Evolutionary conservation across 495 filamentous ascomycete genomes (phyloP), one percentile per base, ranked within the genome.

Genomic region (Penicillium daleae): DNA sequence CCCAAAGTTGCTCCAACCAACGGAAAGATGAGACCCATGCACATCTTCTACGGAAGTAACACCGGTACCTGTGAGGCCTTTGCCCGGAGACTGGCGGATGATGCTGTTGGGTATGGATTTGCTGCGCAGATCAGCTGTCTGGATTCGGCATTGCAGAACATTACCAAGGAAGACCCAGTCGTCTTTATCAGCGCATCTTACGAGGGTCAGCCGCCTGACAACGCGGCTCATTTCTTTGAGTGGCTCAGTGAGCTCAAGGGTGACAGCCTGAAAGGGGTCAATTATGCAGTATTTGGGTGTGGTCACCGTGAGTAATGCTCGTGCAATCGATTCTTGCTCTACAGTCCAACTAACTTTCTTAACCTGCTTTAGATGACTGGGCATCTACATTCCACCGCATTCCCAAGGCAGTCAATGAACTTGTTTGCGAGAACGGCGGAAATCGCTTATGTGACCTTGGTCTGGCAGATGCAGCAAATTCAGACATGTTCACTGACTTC

Each of bases 131-230:
- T 89, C 10, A 81, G 83, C 22, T 74, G 80, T 3, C 68, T 92
- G 60, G 86, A 93, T 64, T 80, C 84, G 1, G 87, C 86, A 0
- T 83, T 83, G 37, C 80, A 84, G 39, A 86, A 82, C 5, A 71
- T 93, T 12, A 85, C 88, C 5, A 87, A 79, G 59, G 80, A 82
- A 10, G 78, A 83, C 8, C 89, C 89, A 0, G 83, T 90, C 0
- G 72, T 90, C 21, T 82, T 92, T 56, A 81, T 92, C 62, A 86
- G 87, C 4, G 83, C 89, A 0, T 89, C 86, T 6, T 93, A 91
- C 57, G 90, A 93, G 64, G 90, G 90, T 5, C 78, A 90, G 58
- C 89, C 90, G 0, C 85, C 90, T 0, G 89, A 92, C 59, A 92
- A 93, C 55, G 90, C 90, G 0, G 80, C 79, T 1, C 82, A 86